A percentile compares a stretch with the other conserved stretches of the same genome.
Evolutionary conservation across 768 basidiomycete species (phyloP).

Genomic region (Fistulinella prunicolor): DNA sequence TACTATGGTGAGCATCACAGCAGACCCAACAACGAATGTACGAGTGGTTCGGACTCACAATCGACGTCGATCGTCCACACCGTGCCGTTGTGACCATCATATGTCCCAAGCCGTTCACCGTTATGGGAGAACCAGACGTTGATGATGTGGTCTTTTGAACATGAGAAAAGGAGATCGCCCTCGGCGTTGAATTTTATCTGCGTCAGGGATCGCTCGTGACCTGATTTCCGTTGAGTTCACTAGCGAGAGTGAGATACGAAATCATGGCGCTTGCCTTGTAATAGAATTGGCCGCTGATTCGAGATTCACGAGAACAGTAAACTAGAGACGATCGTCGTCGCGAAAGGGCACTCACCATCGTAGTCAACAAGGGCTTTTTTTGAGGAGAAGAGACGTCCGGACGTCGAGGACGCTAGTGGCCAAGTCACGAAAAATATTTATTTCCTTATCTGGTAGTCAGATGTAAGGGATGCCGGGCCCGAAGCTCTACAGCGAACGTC

Average conservation of each 20-base stretch:
- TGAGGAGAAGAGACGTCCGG: not conserved
- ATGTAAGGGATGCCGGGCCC: too few species aligned
- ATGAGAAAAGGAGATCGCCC: slow-evolving; percentile 93
- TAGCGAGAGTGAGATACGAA: slow-evolving; percentile 1
- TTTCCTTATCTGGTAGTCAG: slow-evolving; percentile 23
- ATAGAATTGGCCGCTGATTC: slow-evolving; percentile 64
- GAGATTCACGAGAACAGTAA: not conserved
- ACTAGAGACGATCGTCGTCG: not conserved
- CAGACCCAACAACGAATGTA: not conserved
- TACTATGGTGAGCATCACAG: slow-evolving; percentile 1
- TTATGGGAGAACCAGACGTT: slow-evolving; percentile 98
- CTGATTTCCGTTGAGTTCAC: slow-evolving; percentile 39
- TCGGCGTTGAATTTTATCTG: slow-evolving; percentile 98
- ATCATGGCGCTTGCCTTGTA: slow-evolving; percentile 49
- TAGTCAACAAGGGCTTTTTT: not conserved
- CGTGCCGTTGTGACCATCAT: slow-evolving; percentile 92
- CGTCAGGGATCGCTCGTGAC: slow-evolving; percentile 95
- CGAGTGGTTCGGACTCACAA: slow-evolving; percentile 52
- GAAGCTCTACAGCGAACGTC: too few species aligned
- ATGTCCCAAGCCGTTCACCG: slow-evolving; percentile 95
- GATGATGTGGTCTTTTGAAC: slow-evolving; percentile 92
- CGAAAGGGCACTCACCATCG: slow-evolving; percentile 15
- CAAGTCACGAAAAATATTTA: slow-evolving; percentile 19
- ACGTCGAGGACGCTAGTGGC: not conserved
- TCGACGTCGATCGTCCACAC: slow-evolving; percentile 98